These are phyloP conservation scores for Rutstroemia sp. DNA, from an alignment of 2,329 filamentous ascomycete species.

Conservation along the genomic window DNA sequence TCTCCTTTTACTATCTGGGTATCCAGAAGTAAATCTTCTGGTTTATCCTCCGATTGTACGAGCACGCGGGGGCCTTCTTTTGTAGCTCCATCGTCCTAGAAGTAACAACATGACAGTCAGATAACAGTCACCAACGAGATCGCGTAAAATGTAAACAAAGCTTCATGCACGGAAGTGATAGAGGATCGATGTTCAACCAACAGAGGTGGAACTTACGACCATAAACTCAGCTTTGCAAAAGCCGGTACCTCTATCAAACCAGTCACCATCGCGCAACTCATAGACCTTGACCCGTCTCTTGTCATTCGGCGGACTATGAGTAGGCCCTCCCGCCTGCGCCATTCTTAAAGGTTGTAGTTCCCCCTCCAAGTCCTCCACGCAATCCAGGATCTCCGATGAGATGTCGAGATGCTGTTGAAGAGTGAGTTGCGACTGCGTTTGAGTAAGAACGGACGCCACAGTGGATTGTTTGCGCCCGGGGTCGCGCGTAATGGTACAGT, in stretches of 20 bases:
- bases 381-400: slow-evolving; percentile 44
- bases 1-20: slow-evolving; percentile 89
- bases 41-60: slow-evolving; percentile 90
- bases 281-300: slow-evolving; percentile 93
- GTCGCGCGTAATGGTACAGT: slow-evolving; percentile 11
- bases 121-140: slow-evolving; percentile 10
- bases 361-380: slow-evolving; percentile 43
- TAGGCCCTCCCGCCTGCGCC: slow-evolving; percentile 60
- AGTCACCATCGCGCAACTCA: slow-evolving; percentile 96
- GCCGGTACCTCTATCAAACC: slow-evolving; percentile 95
- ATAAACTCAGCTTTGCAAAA: slow-evolving; percentile 66
- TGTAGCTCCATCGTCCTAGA: slow-evolving; percentile 46
- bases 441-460: slow-evolving; percentile 23
- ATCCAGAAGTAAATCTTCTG: slow-evolving; percentile 74
- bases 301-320: slow-evolving; percentile 41
- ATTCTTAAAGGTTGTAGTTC: slow-evolving; percentile 59
- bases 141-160: background rate
- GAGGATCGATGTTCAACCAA: background rate
- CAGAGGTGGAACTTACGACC: slow-evolving; percentile 20
- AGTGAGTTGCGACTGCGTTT: slow-evolving; percentile 38
- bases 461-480: slow-evolving; percentile 17
- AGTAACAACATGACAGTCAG: slow-evolving; percentile 24
- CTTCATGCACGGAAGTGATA: background rate
- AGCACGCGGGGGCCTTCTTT: slow-evolving; percentile 80
- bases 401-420: slow-evolving; percentile 54